Base-by-base conservation (phyloP, 495 filamentous ascomycete genomes). In the Tuber calosporum region DNA sequence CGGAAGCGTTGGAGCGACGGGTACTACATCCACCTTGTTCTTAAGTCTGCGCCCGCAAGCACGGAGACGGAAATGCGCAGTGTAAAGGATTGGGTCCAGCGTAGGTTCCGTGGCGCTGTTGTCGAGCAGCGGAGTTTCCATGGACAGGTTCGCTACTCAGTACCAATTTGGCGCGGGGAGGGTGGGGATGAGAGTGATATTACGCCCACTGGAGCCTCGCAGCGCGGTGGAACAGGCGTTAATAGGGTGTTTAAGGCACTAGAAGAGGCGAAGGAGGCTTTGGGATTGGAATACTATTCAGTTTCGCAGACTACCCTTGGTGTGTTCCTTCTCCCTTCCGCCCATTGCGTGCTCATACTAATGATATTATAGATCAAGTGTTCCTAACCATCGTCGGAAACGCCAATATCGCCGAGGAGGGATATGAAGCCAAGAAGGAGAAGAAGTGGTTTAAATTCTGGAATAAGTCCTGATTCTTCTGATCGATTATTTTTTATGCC, bases 351-450 rank as follows among this genome's bases (percentile, higher is more conserved):
- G 53, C 26, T 15, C 69, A 43, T 45, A 42, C 71, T 75, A 71
- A 70, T n/a, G 5, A 20, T 45, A 11, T 15, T 69, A n/a, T 96
- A 73, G 93, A 96, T 82, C 90, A 95, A 84, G 92, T 96, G 0
- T 97, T 97, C 83, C 83, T 97, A 83, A 88, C 83, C 53, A 93
- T 96, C 75, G 92, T 95, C 0, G 88, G 88, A 26, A 86, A 87
- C 81, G 90, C 94, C 81, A 87, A 92, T 82, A 87, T 96, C 2
- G 82, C 86, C 70, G 93, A 96, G 83, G 92, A 94, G 84, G 90
- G 91, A 72, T 90, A 88, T 72, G 82, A 83, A 38, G 82, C 83
- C 68, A 79, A 83, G 67, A 82, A 82, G 71, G 82, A 83, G 78
- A 77, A 72, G 68, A 75, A 34, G 37, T 71, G 71, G 79, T 81